Percentiles rank a stretch among this genome's conserved stretches.
Evolutionary conservation across 2,329 filamentous ascomycete species (phyloP).

Genomic region (Clonostachys rosea): DNA sequence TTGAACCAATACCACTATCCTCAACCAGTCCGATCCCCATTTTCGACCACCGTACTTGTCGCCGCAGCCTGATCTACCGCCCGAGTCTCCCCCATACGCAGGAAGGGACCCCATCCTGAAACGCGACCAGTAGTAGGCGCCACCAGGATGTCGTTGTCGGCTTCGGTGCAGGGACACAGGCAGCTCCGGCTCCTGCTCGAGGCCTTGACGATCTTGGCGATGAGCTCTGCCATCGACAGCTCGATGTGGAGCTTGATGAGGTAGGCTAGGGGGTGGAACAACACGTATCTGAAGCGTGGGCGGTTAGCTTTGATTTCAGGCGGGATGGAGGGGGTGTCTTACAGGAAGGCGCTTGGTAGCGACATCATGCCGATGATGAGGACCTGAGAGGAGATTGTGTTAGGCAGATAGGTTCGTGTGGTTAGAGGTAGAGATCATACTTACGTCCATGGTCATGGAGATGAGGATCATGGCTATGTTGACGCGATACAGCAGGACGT

Average conservation of each 20-base stretch:
- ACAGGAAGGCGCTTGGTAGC: conserved; percentile 15
- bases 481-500: conserved; percentile 33
- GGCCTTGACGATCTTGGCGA: conserved; percentile 12
- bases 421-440: background rate
- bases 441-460: conserved; percentile 15
- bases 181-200: too few species aligned
- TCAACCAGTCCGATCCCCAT: too few species aligned
- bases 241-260: conserved; percentile 44
- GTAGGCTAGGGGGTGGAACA: conserved; percentile 38
- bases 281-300: conserved; percentile 11
- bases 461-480: conserved; percentile 16
- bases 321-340: background rate
- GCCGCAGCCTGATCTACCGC: too few species aligned
- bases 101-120: too few species aligned
- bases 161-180: too few species aligned
- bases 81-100: too few species aligned
- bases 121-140: too few species aligned
- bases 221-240: conserved; percentile 44
- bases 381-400: conserved; percentile 2
- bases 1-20: too few species aligned
- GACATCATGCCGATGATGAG: conserved; percentile 18
- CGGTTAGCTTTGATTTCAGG: too few species aligned
- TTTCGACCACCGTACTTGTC: too few species aligned
- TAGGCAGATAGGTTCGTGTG: too few species aligned
- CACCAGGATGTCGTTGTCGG: too few species aligned